phyloP scores from a whole-genome alignment of 495 filamentous ascomycete species.

The Stereocaulon alpinum region DNA sequence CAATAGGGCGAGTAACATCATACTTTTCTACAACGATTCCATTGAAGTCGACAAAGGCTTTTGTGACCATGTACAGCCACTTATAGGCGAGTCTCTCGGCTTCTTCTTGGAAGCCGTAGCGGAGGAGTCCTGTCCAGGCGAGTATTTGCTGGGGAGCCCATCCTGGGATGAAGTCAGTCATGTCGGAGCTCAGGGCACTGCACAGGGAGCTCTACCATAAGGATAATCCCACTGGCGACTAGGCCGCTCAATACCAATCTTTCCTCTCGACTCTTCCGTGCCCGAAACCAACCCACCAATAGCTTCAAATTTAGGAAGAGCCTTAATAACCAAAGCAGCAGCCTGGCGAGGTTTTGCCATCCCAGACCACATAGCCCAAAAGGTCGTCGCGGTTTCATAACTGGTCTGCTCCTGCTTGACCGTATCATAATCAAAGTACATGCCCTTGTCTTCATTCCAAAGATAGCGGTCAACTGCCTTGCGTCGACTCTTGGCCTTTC shows the following conservation, averaged over 20 bases:
- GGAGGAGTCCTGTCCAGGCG: constrained; percentile 70
- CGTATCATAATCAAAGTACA: constrained; percentile 96
- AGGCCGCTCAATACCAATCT: constrained; percentile 57
- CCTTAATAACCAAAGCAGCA: constrained; percentile 58
- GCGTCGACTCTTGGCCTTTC: constrained; percentile 75
- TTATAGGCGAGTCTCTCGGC: constrained; percentile 82
- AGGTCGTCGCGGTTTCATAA: constrained; percentile 87
- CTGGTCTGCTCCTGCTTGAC: constrained; percentile 61
- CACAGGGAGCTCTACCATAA: constrained; percentile 45
- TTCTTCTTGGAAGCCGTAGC: constrained; percentile 83
- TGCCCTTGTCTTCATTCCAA: constrained; percentile 80
- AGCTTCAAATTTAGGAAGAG: constrained; percentile 74
- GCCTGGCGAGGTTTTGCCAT: constrained; percentile 72
- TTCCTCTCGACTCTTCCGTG: constrained; percentile 76
- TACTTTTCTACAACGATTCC: constrained; percentile 99
- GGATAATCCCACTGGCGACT: constrained; percentile 98
- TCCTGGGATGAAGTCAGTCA: constrained; percentile 7
- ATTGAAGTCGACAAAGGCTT: constrained; percentile 94
- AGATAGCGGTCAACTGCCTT: constrained; percentile 74
- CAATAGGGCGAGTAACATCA: constrained; percentile 80
- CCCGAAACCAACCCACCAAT: constrained; percentile 71
- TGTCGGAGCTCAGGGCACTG: background rate
- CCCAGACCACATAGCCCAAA: constrained; percentile 96
- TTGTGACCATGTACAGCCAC: constrained; percentile 96
- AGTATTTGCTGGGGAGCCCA: constrained; percentile 13